A percentile compares a stretch with the other conserved stretches of the same genome.
Evolutionary conservation across 1,284 basidiomycete genomes (phyloP).

Genomic region (Ustilago xerochloae): DNA sequence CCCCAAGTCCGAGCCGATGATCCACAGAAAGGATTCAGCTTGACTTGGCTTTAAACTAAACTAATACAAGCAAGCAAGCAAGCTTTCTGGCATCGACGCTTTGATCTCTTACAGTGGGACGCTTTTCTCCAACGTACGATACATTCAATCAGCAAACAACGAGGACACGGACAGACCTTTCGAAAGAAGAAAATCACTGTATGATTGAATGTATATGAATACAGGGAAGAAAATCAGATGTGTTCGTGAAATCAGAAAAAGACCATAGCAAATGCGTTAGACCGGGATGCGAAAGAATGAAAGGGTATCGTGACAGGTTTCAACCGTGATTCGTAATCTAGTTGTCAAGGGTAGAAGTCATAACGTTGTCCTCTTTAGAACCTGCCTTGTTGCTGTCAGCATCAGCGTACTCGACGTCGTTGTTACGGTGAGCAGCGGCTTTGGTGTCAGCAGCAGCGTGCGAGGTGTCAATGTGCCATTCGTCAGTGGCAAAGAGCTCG

Average conservation of each 20-base stretch:
- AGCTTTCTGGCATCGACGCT: too few species aligned
- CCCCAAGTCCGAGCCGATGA: too few species aligned
- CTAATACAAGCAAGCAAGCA: background rate
- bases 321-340: background rate
- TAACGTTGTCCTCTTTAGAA: constrained; percentile 22
- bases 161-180: too few species aligned
- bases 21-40: too few species aligned
- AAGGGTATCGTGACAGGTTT: constrained; percentile 10
- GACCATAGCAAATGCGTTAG: constrained; percentile 1
- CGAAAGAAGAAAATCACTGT: background rate
- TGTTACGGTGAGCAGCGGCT: constrained; percentile 24
- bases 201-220: constrained; percentile 1
- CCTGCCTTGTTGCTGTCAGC: constrained; percentile 21
- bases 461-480: constrained; percentile 37
- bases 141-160: too few species aligned
- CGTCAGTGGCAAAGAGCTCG: constrained; percentile 56
- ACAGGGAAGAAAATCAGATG: background rate
- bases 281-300: background rate
- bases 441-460: constrained; percentile 30
- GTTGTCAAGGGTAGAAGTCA: constrained; percentile 21
- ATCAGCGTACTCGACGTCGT: constrained; percentile 38
- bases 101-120: too few species aligned
- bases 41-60: too few species aligned
- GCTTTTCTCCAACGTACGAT: too few species aligned
- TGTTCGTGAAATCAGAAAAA: background rate